Conservation (phyloP, 2,329 filamentous ascomycete species). For the Leptographium radiaticola region DNA sequence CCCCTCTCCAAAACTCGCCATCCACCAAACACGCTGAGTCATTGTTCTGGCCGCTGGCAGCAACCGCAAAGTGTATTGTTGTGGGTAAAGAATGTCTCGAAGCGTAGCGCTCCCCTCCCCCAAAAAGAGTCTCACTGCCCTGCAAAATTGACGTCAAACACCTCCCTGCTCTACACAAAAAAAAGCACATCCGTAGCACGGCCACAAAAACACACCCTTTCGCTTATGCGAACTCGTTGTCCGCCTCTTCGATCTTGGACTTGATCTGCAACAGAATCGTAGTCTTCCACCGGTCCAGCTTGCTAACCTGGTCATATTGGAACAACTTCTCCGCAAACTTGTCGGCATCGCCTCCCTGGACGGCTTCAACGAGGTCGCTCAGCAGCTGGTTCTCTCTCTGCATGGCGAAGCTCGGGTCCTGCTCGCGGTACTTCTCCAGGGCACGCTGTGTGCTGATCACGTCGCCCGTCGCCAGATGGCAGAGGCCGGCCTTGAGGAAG, state of each 20-base stretch:
- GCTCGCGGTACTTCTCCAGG: slow-evolving; percentile 67
- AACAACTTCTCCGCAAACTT: slow-evolving; percentile 75
- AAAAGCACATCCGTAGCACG: background rate
- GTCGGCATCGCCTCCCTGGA: slow-evolving; percentile 70
- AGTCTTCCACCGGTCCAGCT: slow-evolving; percentile 96
- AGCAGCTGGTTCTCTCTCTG: slow-evolving; percentile 76
- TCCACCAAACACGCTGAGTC: background rate
- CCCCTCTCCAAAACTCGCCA: background rate
- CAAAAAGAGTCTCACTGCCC: too few relatives aligned
- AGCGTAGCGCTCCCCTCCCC: too few relatives aligned
- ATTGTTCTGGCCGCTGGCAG: too few relatives aligned
- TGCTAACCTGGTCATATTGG: slow-evolving; percentile 83
- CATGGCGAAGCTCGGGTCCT: slow-evolving; percentile 62
- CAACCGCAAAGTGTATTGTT: too few relatives aligned
- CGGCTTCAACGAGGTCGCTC: slow-evolving; percentile 58
- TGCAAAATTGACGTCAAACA: too few relatives aligned
- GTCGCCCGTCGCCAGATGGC: slow-evolving; percentile 64
- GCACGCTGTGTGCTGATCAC: slow-evolving; percentile 67
- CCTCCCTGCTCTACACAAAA: too few relatives aligned
- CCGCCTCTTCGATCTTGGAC: slow-evolving; percentile 55
- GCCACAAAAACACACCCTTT: background rate
- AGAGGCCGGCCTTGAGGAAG: slow-evolving; percentile 86
- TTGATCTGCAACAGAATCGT: slow-evolving; percentile 72
- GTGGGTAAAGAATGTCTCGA: too few relatives aligned
- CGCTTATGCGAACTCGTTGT: slow-evolving; percentile 22